Evolutionary conservation across 2,329 filamentous ascomycete species (phyloP).

Genomic region (Coniochaeta pulveracea): DNA sequence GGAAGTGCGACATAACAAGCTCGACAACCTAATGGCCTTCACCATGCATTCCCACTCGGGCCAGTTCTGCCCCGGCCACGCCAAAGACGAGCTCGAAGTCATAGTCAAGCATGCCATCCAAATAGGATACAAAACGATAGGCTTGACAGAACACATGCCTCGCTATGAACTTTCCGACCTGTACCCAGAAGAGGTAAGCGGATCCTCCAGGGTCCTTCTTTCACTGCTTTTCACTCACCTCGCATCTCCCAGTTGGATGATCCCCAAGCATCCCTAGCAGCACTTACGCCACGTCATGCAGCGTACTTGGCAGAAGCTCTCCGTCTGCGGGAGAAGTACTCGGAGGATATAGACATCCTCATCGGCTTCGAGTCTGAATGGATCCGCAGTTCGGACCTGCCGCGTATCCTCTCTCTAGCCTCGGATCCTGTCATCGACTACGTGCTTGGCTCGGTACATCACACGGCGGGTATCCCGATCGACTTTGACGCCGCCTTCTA

Average conservation of each 20-base stretch:
- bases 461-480: slow-evolving; percentile 77
- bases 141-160: slow-evolving; percentile 92
- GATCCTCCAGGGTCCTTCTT: no score
- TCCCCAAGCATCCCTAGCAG: slow-evolving; percentile 33
- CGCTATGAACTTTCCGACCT: slow-evolving; percentile 62
- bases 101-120: slow-evolving; percentile 70
- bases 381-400: slow-evolving; percentile 57
- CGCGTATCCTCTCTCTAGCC: slow-evolving; percentile 47
- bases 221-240: slow-evolving; percentile 2
- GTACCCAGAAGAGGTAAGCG: slow-evolving; percentile 79
- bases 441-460: slow-evolving; percentile 88
- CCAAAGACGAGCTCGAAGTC: slow-evolving; percentile 73
- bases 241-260: slow-evolving; percentile 31
- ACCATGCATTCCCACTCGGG: slow-evolving; percentile 97
- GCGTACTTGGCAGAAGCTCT: slow-evolving; percentile 67
- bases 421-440: slow-evolving; percentile 62
- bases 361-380: slow-evolving; percentile 92
- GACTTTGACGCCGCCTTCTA: slow-evolving; percentile 71
- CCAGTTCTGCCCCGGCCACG: slow-evolving; percentile 89
- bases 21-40: slow-evolving; percentile 62
- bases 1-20: no score
- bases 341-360: slow-evolving; percentile 60
- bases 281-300: slow-evolving; percentile 45
- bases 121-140: slow-evolving; percentile 71
- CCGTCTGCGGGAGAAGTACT: slow-evolving; percentile 61